Conservation (phyloP, 176 grass and related monocot species). For the Puccinellia tenuiflora region DNA sequence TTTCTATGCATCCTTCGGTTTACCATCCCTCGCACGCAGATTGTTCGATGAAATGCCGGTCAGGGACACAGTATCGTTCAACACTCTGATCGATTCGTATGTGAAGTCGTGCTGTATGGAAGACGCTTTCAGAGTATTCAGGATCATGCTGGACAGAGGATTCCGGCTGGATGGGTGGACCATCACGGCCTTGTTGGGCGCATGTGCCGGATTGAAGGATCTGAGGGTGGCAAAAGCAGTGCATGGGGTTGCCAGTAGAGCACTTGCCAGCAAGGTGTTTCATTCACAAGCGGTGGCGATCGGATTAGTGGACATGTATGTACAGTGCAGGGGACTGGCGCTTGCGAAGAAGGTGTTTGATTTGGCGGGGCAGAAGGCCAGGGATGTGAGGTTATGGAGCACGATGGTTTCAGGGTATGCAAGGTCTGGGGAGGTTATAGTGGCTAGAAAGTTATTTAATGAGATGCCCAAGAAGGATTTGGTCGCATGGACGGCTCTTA, state of each 20-base stretch:
- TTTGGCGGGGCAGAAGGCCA: constrained; percentile 23
- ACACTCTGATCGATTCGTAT: constrained; percentile 32
- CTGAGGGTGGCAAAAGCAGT: constrained; percentile 22
- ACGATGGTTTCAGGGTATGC: constrained; percentile 36
- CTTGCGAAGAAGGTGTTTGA: constrained; percentile 37
- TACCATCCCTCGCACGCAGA: neutral
- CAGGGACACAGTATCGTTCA: constrained; percentile 22
- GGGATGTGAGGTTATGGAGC: constrained; percentile 34
- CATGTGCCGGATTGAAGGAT: neutral
- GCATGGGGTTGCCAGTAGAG: constrained; percentile 24
- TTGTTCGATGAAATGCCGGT: constrained; percentile 37
- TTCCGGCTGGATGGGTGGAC: constrained; percentile 25
- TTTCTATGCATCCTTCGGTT: constrained; percentile 33
- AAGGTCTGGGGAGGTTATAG: constrained; percentile 17
- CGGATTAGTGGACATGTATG: constrained; percentile 30
- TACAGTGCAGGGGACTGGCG: neutral
- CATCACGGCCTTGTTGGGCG: neutral
- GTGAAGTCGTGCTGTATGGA: neutral
- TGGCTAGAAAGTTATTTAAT: constrained; percentile 38
- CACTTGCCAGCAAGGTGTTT: neutral
- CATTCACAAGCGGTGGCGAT: neutral
- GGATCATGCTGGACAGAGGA: constrained; percentile 8
- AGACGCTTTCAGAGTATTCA: neutral
- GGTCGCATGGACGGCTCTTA: constrained; percentile 50
- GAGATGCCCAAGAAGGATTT: constrained; percentile 45